Evolutionary conservation across 257 asterid genomes (phyloP), one percentile per base, ranked within the genome.

Genomic region (Primulina huaijiensis): DNA sequence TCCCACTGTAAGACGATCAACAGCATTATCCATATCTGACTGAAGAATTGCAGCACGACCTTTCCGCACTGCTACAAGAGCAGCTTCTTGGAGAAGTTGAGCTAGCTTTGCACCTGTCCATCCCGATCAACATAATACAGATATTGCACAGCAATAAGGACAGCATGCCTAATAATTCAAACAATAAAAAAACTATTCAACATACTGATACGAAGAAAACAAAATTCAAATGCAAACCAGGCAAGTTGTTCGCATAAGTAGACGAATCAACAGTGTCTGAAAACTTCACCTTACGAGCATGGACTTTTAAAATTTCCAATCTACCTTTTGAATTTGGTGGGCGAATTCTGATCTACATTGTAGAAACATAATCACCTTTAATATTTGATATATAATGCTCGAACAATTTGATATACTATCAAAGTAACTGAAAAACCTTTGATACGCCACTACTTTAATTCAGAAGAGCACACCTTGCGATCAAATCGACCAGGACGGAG

Each of bases 401-500:
- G 58, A 40, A 60, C 34, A 33, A 67, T 35, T 46, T 35, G 62
- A 33, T 53, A 68, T 71, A 30, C 14, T 53, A 46, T 59, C 12
- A 67, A 62, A 34, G 43, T 60, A 63, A 65, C 65, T 30, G 25
- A 57, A 34, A 38, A 57, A 73, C 38, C 63, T 68, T 61, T 43
- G 43, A 72, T 25, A 58, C 30, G 29, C 55, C 34, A 37, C 50
- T 73, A 52, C 52, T 57, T 40, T 57, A 5, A 57, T 53, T 59
- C 40, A 76, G 12, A 76, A 69, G 75, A 74, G 68, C 91, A 68
- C 63, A 91, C 99, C 97, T 94, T 94, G 64, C 99, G 97, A 77
- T 91, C 97, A 82, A 94, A 94, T 60, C 99, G 97, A 78, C 99
- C 99, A 72, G 99, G 99, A 81, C 99, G 97, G 60, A 94, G 97